Evolutionary conservation across 495 filamentous ascomycete genomes (phyloP).

Genomic region (Hypoxylon cercidicola): DNA sequence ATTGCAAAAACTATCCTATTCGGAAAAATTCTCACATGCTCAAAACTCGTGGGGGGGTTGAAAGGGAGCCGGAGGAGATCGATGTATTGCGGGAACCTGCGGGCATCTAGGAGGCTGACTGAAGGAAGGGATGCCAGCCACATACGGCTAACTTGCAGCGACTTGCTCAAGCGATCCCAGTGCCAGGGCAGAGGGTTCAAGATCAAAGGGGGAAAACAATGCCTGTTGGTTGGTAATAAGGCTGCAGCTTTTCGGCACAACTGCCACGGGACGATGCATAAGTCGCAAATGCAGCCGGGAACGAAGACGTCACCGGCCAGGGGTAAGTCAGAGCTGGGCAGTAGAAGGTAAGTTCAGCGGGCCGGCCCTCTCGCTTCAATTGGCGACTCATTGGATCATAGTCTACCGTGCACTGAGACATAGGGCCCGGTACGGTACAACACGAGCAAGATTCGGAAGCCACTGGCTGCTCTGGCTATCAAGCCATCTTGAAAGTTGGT

Average conservation of each 20-base stretch:
- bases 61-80: not conserved
- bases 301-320: not conserved
- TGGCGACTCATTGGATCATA: slow-evolving; percentile 41
- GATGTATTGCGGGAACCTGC: not conserved
- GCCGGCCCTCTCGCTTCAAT: slow-evolving; percentile 41
- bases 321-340: slow-evolving; percentile 17
- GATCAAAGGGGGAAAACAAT: slow-evolving; percentile 6
- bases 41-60: not conserved
- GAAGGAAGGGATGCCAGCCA: slow-evolving; percentile 12
- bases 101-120: not conserved
- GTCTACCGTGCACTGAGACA: slow-evolving; percentile 41
- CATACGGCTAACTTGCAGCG: not conserved
- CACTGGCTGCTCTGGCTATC: not conserved
- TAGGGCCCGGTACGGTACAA: slow-evolving; percentile 27
- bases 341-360: slow-evolving; percentile 17
- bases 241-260: slow-evolving; percentile 17
- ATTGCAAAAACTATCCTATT: slow-evolving; percentile 18
- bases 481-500: slow-evolving; percentile 1
- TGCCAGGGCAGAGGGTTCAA: slow-evolving; percentile 1
- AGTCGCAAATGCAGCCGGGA: slow-evolving; percentile 7
- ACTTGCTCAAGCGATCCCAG: not conserved
- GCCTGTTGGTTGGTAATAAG: slow-evolving; percentile 15
- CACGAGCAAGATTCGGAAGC: slow-evolving; percentile 10
- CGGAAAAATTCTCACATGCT: slow-evolving; percentile 23
- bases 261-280: slow-evolving; percentile 29